Evolutionary conservation across 2,329 filamentous ascomycete species (phyloP).

Genomic region (Pezicula radicicola): DNA sequence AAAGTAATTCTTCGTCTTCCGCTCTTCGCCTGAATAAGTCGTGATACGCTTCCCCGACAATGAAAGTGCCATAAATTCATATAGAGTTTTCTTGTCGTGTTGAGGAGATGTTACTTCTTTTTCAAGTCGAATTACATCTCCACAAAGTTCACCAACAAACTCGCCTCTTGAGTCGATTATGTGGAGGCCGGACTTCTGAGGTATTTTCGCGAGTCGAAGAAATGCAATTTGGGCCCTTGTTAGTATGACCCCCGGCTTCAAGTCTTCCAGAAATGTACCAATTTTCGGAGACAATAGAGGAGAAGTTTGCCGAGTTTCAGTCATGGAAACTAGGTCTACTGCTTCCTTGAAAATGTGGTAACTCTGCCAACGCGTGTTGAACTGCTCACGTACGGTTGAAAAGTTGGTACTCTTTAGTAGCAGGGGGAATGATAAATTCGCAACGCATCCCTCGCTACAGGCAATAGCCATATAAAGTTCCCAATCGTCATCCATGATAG

Average conservation of each 20-base stretch:
- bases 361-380: neutral
- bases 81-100: neutral
- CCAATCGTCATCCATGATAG: slow-evolving; percentile 1
- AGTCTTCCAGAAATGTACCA: neutral
- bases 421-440: neutral
- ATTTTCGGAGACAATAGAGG: neutral
- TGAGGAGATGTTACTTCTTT: neutral
- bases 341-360: neutral
- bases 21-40: neutral
- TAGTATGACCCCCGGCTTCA: slow-evolving; percentile 1
- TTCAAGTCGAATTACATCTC: slow-evolving; percentile 1
- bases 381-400: neutral
- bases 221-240: neutral
- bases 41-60: neutral
- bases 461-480: slow-evolving; percentile 1
- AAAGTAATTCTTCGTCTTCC: slow-evolving; percentile 2
- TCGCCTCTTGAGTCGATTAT: neutral
- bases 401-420: neutral
- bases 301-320: neutral
- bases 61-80: slow-evolving; percentile 1
- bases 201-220: neutral
- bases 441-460: slow-evolving; percentile 3
- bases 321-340: neutral
- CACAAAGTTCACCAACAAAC: slow-evolving; percentile 1
- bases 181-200: neutral